Conservation (phyloP, 1,284 basidiomycete genomes). For the Sporisorium exsertum region DNA sequence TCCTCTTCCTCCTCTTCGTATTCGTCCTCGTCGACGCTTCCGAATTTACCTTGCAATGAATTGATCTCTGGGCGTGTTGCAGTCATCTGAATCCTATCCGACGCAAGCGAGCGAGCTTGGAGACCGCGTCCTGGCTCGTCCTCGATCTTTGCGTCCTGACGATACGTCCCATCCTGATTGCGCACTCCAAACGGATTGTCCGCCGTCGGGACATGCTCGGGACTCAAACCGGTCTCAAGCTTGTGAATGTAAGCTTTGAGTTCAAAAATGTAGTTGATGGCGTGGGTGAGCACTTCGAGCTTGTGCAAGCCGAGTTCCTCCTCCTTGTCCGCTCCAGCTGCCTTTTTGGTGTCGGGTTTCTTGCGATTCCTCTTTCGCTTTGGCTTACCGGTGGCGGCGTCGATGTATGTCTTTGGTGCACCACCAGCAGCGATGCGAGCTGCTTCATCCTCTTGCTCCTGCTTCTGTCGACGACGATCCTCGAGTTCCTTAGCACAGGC, state of each 20-base stretch:
- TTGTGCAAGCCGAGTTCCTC: slow-evolving; percentile 64
- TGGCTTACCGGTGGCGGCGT: slow-evolving; percentile 52
- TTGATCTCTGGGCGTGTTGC: background rate
- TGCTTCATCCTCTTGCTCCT: slow-evolving; percentile 54
- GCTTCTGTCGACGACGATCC: slow-evolving; percentile 47
- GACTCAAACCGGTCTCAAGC: slow-evolving; percentile 46
- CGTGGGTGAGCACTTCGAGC: slow-evolving; percentile 61
- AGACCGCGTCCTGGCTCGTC: slow-evolving; percentile 30
- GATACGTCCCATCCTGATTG: slow-evolving; percentile 26
- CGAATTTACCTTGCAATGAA: background rate
- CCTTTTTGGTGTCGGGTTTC: slow-evolving; percentile 42
- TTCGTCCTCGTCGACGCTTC: slow-evolving; percentile 15
- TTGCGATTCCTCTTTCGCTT: slow-evolving; percentile 59
- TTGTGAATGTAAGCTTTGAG: slow-evolving; percentile 55
- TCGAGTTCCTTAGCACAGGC: slow-evolving; percentile 63
- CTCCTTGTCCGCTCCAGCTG: slow-evolving; percentile 45
- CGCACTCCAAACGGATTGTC: slow-evolving; percentile 41
- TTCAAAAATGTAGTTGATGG: slow-evolving; percentile 65
- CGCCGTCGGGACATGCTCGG: slow-evolving; percentile 41
- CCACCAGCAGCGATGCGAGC: slow-evolving; percentile 46
- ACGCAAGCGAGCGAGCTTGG: slow-evolving; percentile 1
- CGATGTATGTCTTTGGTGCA: slow-evolving; percentile 48
- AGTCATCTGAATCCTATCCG: background rate
- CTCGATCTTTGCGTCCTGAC: slow-evolving; percentile 41
- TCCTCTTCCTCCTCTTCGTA: slow-evolving; percentile 40